phyloP scores from a whole-genome alignment of 768 basidiomycete species.

The Leccinum broughii region DNA sequence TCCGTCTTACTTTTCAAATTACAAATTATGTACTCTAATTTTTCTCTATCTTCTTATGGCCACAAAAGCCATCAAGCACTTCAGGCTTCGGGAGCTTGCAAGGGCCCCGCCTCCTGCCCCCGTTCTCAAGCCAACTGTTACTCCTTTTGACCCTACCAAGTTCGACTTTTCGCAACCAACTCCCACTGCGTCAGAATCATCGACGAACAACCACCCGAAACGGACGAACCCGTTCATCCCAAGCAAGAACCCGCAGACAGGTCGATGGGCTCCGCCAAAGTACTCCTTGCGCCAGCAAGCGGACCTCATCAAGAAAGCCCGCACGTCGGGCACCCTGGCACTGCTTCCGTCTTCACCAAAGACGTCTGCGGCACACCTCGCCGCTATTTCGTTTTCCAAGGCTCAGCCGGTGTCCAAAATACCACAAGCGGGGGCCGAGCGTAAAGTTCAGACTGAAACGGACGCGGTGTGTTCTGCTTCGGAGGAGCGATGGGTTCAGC shows the following conservation, averaged over 20 bases:
- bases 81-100: slow-evolving; percentile 28
- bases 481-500: slow-evolving; percentile 21
- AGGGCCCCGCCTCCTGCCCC: slow-evolving; percentile 12
- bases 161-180: slow-evolving; percentile 22
- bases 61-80: slow-evolving; percentile 27
- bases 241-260: slow-evolving; percentile 54
- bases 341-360: slow-evolving; percentile 74
- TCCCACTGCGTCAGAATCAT: slow-evolving; percentile 1
- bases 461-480: not conserved
- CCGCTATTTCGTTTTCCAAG: slow-evolving; percentile 21
- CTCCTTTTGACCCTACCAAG: slow-evolving; percentile 20
- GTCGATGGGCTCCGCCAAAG: slow-evolving; percentile 66
- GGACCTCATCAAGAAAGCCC: slow-evolving; percentile 74
- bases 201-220: slow-evolving; percentile 20
- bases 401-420: slow-evolving; percentile 12
- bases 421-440: not conserved
- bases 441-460: slow-evolving; percentile 2
- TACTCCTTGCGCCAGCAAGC: slow-evolving; percentile 79
- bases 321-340: slow-evolving; percentile 49
- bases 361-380: slow-evolving; percentile 32
- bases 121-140: slow-evolving; percentile 29
- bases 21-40: not conserved
- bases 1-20: not conserved
- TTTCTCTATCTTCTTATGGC: slow-evolving; percentile 21
- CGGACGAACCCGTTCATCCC: slow-evolving; percentile 70